Conservation (phyloP, 805 yeast genomes). For the Kluyveromyces siamensis region DNA sequence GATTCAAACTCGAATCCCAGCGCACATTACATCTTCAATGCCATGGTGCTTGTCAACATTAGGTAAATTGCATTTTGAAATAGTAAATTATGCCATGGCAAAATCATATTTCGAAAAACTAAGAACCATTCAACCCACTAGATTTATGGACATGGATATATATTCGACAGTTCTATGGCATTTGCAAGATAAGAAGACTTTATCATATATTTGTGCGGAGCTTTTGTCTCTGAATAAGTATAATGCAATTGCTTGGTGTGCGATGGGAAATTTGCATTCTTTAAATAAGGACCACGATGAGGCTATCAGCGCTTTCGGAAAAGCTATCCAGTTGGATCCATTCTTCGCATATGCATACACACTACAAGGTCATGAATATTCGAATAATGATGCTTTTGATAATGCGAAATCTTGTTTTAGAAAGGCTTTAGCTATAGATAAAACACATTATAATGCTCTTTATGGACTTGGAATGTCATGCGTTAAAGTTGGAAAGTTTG, state of each 20-base stretch:
- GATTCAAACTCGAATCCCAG: slow-evolving; percentile 47
- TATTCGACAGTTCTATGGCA: slow-evolving; percentile 93
- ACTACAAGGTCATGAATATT: slow-evolving; percentile 85
- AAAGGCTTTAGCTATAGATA: slow-evolving; percentile 64
- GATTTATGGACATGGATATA: slow-evolving; percentile 83
- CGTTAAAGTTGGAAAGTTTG: slow-evolving; percentile 74
- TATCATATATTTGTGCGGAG: slow-evolving; percentile 79
- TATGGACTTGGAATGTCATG: slow-evolving; percentile 95
- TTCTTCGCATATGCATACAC: slow-evolving; percentile 83
- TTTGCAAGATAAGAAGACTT: slow-evolving; percentile 65
- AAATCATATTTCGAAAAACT: slow-evolving; percentile 53
- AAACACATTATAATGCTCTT: slow-evolving; percentile 85
- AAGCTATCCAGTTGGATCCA: slow-evolving; percentile 62
- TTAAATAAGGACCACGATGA: slow-evolving; percentile 77
- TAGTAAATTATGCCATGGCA: slow-evolving; percentile 74
- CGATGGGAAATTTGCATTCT: slow-evolving; percentile 82
- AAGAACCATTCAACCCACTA: slow-evolving; percentile 62
- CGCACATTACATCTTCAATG: slow-evolving; percentile 47
- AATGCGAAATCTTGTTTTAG: slow-evolving; percentile 79
- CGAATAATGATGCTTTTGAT: slow-evolving; percentile 83
- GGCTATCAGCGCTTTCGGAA: slow-evolving; percentile 78
- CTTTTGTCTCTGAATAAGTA: slow-evolving; percentile 52
- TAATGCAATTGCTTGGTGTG: slow-evolving; percentile 87
- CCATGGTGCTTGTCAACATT: slow-evolving; percentile 80
- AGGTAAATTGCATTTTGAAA: slow-evolving; percentile 79